These are phyloP conservation scores for Hygrophila difformis DNA, from an alignment of 257 asterid genomes.

Conservation along the genomic window DNA sequence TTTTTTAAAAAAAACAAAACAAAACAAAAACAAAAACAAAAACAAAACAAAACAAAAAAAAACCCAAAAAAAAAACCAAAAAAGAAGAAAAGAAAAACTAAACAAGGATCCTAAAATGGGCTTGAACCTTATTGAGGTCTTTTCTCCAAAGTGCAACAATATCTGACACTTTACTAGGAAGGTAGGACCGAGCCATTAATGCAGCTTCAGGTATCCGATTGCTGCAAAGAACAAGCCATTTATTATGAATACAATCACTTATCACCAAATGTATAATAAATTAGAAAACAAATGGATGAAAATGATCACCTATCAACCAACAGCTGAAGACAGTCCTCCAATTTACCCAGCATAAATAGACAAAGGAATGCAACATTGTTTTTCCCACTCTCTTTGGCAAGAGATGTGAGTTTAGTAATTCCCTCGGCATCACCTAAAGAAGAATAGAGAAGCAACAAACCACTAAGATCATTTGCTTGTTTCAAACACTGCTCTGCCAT, in stretches of 20 bases:
- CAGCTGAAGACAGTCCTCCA: slow-evolving; percentile 94
- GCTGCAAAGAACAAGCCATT: slow-evolving; percentile 37
- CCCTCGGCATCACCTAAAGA: slow-evolving; percentile 88
- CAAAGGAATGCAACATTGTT: slow-evolving; percentile 95
- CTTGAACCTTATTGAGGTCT: slow-evolving; percentile 81
- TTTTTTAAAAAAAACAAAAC: too few relatives aligned
- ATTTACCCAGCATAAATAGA: slow-evolving; percentile 81
- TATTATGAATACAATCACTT: slow-evolving; percentile 13
- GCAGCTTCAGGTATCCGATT: slow-evolving; percentile 99
- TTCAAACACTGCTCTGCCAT: slow-evolving; percentile 89
- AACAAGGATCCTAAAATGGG: background rate
- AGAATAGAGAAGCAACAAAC: slow-evolving; percentile 75
- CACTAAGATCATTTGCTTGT: slow-evolving; percentile 95
- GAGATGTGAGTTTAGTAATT: slow-evolving; percentile 59
- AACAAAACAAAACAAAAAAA: too few relatives aligned
- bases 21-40: too few relatives aligned
- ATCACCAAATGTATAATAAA: slow-evolving; percentile 11
- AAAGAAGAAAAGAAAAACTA: background rate
- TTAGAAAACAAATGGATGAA: slow-evolving; percentile 9
- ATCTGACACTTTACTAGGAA: slow-evolving; percentile 96
- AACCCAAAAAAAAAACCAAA: too few relatives aligned
- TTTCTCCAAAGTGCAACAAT: slow-evolving; percentile 87
- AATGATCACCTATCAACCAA: slow-evolving; percentile 71
- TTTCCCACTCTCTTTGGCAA: slow-evolving; percentile 83
- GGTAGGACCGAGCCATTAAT: slow-evolving; percentile 97